Conservation (phyloP, 1,139 yeast genomes). For the Kluyveromyces marxianus region DNA sequence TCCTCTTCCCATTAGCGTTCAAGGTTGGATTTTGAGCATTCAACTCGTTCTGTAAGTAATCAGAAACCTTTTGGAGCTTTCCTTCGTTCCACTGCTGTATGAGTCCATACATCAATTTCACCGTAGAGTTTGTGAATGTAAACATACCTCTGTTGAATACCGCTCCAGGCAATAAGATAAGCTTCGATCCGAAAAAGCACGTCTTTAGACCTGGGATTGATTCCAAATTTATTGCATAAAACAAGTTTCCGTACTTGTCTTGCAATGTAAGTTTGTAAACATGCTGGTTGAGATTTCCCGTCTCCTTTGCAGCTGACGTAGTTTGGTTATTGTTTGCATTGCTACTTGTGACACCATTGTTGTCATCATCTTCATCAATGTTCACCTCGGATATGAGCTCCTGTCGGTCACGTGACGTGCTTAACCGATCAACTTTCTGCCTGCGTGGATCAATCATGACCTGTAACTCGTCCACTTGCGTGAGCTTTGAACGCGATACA, state of each 20-base stretch:
- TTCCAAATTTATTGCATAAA: slow-evolving; percentile 32
- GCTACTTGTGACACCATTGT: not conserved
- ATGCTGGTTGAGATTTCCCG: slow-evolving; percentile 6
- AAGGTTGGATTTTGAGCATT: not conserved
- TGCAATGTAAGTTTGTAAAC: slow-evolving; percentile 35
- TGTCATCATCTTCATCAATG: slow-evolving; percentile 15
- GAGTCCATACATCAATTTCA: slow-evolving; percentile 24
- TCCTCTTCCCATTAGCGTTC: slow-evolving; percentile 4
- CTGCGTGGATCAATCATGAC: slow-evolving; percentile 25
- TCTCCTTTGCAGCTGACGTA: not conserved
- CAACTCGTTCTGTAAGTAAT: slow-evolving; percentile 23
- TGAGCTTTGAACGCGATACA: slow-evolving; percentile 30
- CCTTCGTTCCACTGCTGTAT: slow-evolving; percentile 28
- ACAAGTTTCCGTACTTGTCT: slow-evolving; percentile 32
- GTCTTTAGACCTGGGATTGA: slow-evolving; percentile 21
- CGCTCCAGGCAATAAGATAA: slow-evolving; percentile 22
- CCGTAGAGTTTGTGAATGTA: slow-evolving; percentile 16
- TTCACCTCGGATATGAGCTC: slow-evolving; percentile 20
- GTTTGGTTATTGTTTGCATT: not conserved
- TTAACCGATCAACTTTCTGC: slow-evolving; percentile 25
- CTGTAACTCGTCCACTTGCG: slow-evolving; percentile 32
- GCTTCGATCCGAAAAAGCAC: slow-evolving; percentile 26
- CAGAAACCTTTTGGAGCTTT: slow-evolving; percentile 23
- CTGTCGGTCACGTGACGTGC: slow-evolving; percentile 10
- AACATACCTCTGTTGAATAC: slow-evolving; percentile 26